Evolutionary conservation across 805 yeast genomes (phyloP).

Genomic region (Saccharomycopsis sp.): DNA sequence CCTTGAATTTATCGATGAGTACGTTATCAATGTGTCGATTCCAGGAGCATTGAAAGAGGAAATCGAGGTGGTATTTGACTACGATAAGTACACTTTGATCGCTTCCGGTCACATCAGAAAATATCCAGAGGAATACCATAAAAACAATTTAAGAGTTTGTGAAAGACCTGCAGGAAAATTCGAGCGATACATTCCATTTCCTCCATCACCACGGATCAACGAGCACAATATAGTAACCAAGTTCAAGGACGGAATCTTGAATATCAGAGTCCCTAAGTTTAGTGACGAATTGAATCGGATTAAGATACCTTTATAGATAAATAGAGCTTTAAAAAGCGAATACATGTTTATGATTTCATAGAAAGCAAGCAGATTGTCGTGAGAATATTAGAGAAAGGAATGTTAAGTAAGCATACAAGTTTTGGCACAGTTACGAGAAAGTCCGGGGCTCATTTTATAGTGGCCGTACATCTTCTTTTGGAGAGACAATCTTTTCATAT

Average conservation of each 20-base stretch:
- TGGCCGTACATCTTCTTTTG: no score
- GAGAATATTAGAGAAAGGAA: no score
- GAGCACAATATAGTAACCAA: constrained; percentile 13
- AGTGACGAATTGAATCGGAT: constrained; percentile 17
- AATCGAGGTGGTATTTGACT: constrained; percentile 17
- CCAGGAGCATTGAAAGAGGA: constrained; percentile 18
- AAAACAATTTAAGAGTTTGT: constrained; percentile 10
- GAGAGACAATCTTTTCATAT: no score
- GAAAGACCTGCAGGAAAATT: constrained; percentile 21
- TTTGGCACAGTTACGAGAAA: no score
- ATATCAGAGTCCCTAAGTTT: constrained; percentile 15
- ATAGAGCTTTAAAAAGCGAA: not conserved
- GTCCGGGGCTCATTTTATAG: no score
- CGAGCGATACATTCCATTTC: constrained; percentile 19
- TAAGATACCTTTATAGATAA: constrained; percentile 8
- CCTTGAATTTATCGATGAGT: constrained; percentile 31
- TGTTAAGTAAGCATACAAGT: no score
- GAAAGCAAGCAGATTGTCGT: no score
- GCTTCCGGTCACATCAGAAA: constrained; percentile 13
- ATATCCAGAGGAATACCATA: constrained; percentile 6
- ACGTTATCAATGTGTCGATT: constrained; percentile 28
- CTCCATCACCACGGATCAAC: constrained; percentile 19
- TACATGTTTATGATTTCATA: not conserved
- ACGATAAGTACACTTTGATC: constrained; percentile 10
- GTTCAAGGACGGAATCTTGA: constrained; percentile 18